Conservation (phyloP, 768 basidiomycete species). For the Mycena chlorophos region DNA sequence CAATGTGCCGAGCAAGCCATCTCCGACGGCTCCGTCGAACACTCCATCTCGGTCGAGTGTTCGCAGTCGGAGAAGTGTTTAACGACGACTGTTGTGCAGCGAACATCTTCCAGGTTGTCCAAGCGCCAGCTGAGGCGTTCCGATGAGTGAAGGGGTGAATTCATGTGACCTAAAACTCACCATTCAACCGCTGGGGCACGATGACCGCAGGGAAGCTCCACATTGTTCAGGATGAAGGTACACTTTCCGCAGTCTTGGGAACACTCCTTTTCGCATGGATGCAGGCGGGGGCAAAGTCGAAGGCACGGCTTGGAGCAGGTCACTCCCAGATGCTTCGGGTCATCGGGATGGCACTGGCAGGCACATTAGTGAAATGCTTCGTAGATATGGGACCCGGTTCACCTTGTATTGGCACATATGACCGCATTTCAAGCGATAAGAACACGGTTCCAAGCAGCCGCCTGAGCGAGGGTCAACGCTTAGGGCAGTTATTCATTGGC, state of each 20-base stretch:
- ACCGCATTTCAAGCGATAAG: conserved; percentile 54
- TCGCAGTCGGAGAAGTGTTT: conserved; percentile 55
- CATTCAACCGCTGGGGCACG: conserved; percentile 44
- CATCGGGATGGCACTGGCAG: conserved; percentile 60
- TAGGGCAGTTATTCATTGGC: neutral
- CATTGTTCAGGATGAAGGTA: conserved; percentile 43
- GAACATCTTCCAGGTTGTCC: conserved; percentile 44
- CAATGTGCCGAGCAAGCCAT: conserved; percentile 46
- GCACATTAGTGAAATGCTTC: neutral
- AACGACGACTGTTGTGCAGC: conserved; percentile 43
- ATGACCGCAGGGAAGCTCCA: conserved; percentile 63
- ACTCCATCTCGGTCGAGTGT: conserved; percentile 48
- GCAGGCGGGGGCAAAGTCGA: conserved; percentile 51
- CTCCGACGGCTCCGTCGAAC: conserved; percentile 43
- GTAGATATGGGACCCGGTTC: conserved; percentile 3
- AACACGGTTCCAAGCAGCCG: conserved; percentile 63
- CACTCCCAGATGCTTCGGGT: conserved; percentile 51
- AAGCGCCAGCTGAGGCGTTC: conserved; percentile 40
- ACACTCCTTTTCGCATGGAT: conserved; percentile 60
- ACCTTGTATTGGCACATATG: conserved; percentile 67
- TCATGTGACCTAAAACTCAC: conserved; percentile 35
- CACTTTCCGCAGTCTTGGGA: conserved; percentile 55
- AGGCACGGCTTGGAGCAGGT: conserved; percentile 50
- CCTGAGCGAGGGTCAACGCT: conserved; percentile 35
- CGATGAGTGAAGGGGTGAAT: neutral